Conservation (phyloP, 768 basidiomycete species). For the Rossbeevera mucosa region DNA sequence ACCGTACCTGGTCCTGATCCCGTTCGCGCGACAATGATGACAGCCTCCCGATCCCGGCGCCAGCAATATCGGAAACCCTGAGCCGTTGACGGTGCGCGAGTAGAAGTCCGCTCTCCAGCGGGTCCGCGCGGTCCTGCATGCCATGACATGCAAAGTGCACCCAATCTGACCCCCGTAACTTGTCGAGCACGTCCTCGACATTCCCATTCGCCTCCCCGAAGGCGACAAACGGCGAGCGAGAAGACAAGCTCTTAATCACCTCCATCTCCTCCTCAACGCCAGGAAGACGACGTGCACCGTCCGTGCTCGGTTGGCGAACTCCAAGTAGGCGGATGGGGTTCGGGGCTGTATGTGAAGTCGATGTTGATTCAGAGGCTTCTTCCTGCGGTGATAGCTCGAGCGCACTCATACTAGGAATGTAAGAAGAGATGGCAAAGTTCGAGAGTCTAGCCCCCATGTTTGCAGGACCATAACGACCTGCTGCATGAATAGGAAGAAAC, state of each 20-base stretch:
- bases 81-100: conserved; percentile 1
- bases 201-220: background rate
- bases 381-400: background rate
- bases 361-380: background rate
- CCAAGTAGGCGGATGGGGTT: conserved; percentile 3
- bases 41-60: background rate
- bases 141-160: conserved; percentile 34
- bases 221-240: background rate
- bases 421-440: conserved; percentile 4
- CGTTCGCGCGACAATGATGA: background rate
- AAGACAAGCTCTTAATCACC: conserved; percentile 8
- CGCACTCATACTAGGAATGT: conserved; percentile 13
- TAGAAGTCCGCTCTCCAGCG: conserved; percentile 18
- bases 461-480: background rate
- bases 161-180: background rate
- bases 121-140: conserved; percentile 12
- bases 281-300: background rate
- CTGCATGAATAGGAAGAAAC: background rate
- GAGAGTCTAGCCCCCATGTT: background rate
- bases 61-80: background rate
- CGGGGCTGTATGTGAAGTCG: background rate
- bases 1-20: background rate
- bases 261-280: conserved; percentile 12
- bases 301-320: conserved; percentile 12
- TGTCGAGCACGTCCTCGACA: background rate